These are phyloP conservation scores for Brettanomyces custersianus DNA, from an alignment of 805 yeast species.

Conservation along the genomic window DNA sequence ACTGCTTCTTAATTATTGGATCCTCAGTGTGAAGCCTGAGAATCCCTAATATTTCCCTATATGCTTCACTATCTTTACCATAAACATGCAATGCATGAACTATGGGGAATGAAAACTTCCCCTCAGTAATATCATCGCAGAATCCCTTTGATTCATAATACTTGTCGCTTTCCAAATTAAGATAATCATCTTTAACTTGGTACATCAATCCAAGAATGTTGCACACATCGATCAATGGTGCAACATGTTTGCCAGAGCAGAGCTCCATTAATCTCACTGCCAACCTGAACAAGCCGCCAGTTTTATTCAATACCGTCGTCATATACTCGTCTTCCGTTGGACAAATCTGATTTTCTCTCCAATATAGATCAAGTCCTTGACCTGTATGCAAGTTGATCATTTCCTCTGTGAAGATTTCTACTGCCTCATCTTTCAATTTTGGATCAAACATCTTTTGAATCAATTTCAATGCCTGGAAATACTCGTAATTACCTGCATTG, in stretches of 20 bases:
- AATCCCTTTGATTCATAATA: slow-evolving; percentile 61
- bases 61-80: slow-evolving; percentile 14
- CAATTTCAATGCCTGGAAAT: slow-evolving; percentile 58
- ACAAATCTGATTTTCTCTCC: slow-evolving; percentile 62
- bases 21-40: slow-evolving; percentile 45
- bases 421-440: slow-evolving; percentile 19
- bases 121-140: slow-evolving; percentile 84
- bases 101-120: slow-evolving; percentile 81
- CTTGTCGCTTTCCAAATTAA: slow-evolving; percentile 50
- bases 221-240: slow-evolving; percentile 47
- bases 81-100: slow-evolving; percentile 45
- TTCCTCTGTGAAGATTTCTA: slow-evolving; percentile 53
- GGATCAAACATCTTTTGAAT: slow-evolving; percentile 21
- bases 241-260: slow-evolving; percentile 8
- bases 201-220: slow-evolving; percentile 74
- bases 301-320: slow-evolving; percentile 77
- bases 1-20: slow-evolving; percentile 37
- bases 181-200: slow-evolving; percentile 79
- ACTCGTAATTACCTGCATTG: slow-evolving; percentile 76
- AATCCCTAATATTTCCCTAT: slow-evolving; percentile 37
- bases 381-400: slow-evolving; percentile 79
- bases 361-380: slow-evolving; percentile 80
- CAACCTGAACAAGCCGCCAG: slow-evolving; percentile 81
- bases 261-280: slow-evolving; percentile 54
- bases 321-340: slow-evolving; percentile 61